phyloP scores from a whole-genome alignment of 169 alveolate genomes.

The Plasmodium ovale region DNA sequence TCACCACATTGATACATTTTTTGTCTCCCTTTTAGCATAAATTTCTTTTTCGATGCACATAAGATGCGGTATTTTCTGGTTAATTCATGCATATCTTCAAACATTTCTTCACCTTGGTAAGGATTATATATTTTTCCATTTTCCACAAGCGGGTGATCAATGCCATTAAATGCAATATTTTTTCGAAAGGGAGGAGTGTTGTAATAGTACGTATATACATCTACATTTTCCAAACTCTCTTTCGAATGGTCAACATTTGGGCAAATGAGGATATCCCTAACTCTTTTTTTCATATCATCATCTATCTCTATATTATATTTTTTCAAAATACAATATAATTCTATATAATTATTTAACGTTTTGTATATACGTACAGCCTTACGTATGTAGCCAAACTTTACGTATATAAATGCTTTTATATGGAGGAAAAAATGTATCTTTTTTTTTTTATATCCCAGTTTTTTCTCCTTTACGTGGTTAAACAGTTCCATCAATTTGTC shows the following conservation, averaged over 20 bases:
- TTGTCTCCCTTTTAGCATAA: neutral
- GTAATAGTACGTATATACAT: too few species aligned
- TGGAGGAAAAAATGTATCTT: neutral
- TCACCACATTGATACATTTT: neutral
- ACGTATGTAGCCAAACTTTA: conserved; percentile 30
- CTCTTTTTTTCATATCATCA: conserved; percentile 22
- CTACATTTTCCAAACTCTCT: neutral
- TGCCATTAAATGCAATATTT: too few species aligned
- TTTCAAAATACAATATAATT: conserved; percentile 12
- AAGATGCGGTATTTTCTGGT: neutral
- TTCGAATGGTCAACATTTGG: neutral
- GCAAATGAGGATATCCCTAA: neutral
- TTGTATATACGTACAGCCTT: conserved; percentile 11
- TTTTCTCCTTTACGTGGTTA: neutral
- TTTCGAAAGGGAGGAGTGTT: too few species aligned
- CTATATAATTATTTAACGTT: conserved; percentile 12
- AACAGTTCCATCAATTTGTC: conserved; percentile 15
- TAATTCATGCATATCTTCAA: neutral
- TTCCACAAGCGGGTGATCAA: neutral
- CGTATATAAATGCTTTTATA: conserved; percentile 31
- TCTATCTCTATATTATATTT: conserved; percentile 9
- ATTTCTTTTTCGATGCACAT: neutral
- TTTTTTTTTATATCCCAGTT: neutral
- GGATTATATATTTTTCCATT: neutral
- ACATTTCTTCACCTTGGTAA: neutral